Conservation (phyloP, 169 alveolate genomes). For the Hepatocystis sp. region DNA sequence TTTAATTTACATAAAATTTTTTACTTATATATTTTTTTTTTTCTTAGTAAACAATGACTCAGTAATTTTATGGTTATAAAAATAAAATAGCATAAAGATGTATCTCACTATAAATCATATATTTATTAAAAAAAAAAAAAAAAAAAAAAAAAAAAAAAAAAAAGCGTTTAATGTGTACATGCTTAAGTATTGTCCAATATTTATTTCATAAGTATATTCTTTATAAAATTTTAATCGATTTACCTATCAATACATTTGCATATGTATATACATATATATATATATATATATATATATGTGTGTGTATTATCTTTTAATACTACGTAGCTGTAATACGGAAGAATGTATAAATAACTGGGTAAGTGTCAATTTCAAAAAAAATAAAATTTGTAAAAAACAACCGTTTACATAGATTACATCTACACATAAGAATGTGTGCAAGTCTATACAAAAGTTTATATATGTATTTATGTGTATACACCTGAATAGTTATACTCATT, state of each 20-base stretch:
- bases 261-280: no score
- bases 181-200: neutral
- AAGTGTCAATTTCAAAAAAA: no score
- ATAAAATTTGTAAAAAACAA: no score
- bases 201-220: slow-evolving; percentile 4
- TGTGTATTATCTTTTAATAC: neutral
- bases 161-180: neutral
- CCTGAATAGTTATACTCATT: neutral
- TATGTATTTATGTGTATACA: neutral
- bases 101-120: slow-evolving; percentile 1
- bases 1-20: no score
- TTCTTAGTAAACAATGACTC: slow-evolving; percentile 54
- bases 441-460: no score
- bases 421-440: no score
- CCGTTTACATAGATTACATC: no score
- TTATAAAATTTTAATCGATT: no score
- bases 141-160: slow-evolving; percentile 3
- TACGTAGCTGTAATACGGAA: slow-evolving; percentile 32
- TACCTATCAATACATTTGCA: no score
- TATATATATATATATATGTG: no score
- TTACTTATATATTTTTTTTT: neutral
- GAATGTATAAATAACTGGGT: slow-evolving; percentile 70
- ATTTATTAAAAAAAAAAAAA: slow-evolving; percentile 4
- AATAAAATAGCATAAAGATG: neutral
- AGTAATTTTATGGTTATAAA: slow-evolving; percentile 32